Percentiles rank a stretch among this genome's conserved stretches.
Evolutionary conservation across 371 early-diverging fungal genomes (phyloP).

Genomic region (Syncephalis plumigaleata): DNA sequence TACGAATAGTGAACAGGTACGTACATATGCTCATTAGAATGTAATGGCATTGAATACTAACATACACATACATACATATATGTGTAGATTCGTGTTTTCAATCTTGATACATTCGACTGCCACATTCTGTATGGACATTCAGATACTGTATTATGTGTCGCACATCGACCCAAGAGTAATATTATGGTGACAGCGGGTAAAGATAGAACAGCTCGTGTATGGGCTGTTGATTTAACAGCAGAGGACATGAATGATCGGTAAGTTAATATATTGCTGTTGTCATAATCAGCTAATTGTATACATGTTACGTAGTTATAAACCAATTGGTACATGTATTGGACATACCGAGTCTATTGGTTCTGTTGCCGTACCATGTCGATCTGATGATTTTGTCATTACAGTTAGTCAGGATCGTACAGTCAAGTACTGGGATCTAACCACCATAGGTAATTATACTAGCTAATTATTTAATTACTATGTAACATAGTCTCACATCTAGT

Average conservation of each 20-base stretch:
- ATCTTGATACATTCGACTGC: slow-evolving; percentile 59
- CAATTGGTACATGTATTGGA: slow-evolving; percentile 61
- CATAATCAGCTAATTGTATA: too few species aligned
- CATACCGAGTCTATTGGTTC: slow-evolving; percentile 86
- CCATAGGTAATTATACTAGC: slow-evolving; percentile 18
- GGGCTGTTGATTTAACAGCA: slow-evolving; percentile 34
- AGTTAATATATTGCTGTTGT: too few species aligned
- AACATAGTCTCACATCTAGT: background rate
- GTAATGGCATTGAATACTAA: too few species aligned
- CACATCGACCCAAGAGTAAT: slow-evolving; percentile 38
- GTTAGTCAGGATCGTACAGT: slow-evolving; percentile 88
- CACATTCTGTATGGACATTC: slow-evolving; percentile 76
- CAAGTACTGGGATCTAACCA: slow-evolving; percentile 74
- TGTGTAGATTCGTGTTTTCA: slow-evolving; percentile 69
- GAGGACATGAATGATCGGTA: slow-evolving; percentile 18
- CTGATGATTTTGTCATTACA: slow-evolving; percentile 46
- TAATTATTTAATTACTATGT: too few species aligned
- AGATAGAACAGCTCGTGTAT: slow-evolving; percentile 72
- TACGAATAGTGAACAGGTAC: slow-evolving; percentile 60
- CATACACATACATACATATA: too few species aligned
- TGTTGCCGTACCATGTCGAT: slow-evolving; percentile 45
- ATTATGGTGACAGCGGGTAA: slow-evolving; percentile 75
- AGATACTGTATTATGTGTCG: slow-evolving; percentile 71
- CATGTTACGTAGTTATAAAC: slow-evolving; percentile 34
- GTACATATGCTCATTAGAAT: too few species aligned